These are phyloP conservation scores for Hypoxylon trugodes DNA, from an alignment of 495 filamentous ascomycete genomes.

Conservation along the genomic window DNA sequence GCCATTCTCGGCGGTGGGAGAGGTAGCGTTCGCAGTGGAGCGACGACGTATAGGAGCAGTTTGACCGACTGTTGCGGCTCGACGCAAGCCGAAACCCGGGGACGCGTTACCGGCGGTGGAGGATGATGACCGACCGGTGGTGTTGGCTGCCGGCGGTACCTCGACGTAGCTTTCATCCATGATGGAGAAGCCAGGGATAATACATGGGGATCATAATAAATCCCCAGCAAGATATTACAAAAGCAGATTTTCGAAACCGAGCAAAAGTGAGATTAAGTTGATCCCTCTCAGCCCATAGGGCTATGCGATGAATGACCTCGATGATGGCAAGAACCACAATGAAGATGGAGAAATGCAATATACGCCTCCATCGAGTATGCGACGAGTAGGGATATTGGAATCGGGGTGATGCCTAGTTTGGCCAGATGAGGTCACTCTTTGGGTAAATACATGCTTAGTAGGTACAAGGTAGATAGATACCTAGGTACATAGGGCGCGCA, in stretches of 20 bases:
- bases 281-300: constrained; percentile 21
- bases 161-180: constrained; percentile 40
- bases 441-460: constrained; percentile 1
- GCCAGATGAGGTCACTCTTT: constrained; percentile 30
- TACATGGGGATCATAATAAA: constrained; percentile 10
- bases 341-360: constrained; percentile 15
- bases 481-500: background rate
- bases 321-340: constrained; percentile 7
- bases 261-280: background rate
- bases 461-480: no score
- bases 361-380: constrained; percentile 12
- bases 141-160: constrained; percentile 30
- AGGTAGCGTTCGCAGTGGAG: constrained; percentile 11
- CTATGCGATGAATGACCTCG: constrained; percentile 18
- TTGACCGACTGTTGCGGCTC: constrained; percentile 49
- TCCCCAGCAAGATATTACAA: constrained; percentile 8
- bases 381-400: constrained; percentile 26
- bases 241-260: background rate
- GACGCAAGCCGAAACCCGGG: constrained; percentile 43
- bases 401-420: background rate
- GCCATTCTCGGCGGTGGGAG: constrained; percentile 34
- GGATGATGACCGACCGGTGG: constrained; percentile 27
- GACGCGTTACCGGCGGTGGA: constrained; percentile 25
- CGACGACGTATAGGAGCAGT: constrained; percentile 34
- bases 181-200: constrained; percentile 11